Evolutionary conservation across 2,329 filamentous ascomycete genomes (phyloP).

Genomic region (Ophiostoma sp.): DNA sequence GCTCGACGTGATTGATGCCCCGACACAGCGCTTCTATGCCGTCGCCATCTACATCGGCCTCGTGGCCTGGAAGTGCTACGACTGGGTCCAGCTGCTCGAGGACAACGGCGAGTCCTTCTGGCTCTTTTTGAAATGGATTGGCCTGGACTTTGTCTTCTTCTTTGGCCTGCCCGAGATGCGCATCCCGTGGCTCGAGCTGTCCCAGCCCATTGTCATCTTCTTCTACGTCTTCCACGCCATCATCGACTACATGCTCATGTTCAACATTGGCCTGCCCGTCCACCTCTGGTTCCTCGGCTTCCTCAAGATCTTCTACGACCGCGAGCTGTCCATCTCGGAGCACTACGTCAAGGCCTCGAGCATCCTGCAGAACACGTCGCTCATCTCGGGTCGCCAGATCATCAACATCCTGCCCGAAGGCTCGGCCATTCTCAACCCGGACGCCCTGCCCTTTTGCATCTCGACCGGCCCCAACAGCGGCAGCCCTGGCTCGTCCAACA

Average conservation of each 20-base stretch:
- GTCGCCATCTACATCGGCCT: conserved; percentile 71
- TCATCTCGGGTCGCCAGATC: conserved; percentile 94
- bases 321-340: conserved; percentile 90
- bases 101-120: conserved; percentile 83
- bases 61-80: conserved; percentile 78
- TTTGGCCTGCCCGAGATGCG: conserved; percentile 80
- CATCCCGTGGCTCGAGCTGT: conserved; percentile 96
- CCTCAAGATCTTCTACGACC: conserved; percentile 80
- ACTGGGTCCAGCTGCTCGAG: conserved; percentile 72
- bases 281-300: conserved; percentile 67
- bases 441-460: conserved; percentile 75
- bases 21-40: conserved; percentile 84
- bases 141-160: conserved; percentile 78
- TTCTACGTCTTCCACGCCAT: conserved; percentile 68
- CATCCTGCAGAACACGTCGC: conserved; percentile 84
- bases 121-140: conserved; percentile 90
- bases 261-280: conserved; percentile 72
- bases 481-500: conserved; percentile 39
- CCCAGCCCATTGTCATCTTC: conserved; percentile 64
- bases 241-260: conserved; percentile 84
- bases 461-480: conserved; percentile 56
- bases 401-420: conserved; percentile 97
- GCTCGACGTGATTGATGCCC: conserved; percentile 75
- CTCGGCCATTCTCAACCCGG: conserved; percentile 81
- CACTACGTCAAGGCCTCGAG: conserved; percentile 80